Base-by-base conservation (phyloP, 441 rosid species). In the Theobroma grandiflorum region DNA sequence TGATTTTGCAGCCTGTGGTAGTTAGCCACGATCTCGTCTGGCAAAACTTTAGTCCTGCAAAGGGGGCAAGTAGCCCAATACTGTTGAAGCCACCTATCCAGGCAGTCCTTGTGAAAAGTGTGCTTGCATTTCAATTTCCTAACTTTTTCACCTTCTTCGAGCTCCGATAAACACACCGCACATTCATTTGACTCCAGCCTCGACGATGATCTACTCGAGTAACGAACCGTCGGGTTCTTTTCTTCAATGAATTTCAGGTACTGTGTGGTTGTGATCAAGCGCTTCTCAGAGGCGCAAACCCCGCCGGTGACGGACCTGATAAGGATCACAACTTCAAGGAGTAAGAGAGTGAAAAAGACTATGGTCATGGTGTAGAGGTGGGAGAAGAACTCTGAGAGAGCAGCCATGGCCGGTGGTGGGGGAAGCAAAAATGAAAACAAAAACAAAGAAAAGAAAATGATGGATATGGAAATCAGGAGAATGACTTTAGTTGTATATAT, bases 21-120 rank as follows among this genome's bases (percentile, higher is more conserved):
- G 33, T 65, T 79, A 4, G 87, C 86, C 12, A 78, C 87, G 7
- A 85, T 70, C 76, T 84, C 84, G n/a, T 90, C 93, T 2, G 90
- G 86, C 84, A 89, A 75, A 12, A 89, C 89, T 79, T 82, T 85
- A 9, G 81, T 83, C 81, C 92, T 61, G 82, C 94, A 91, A 55
- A 91, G 90, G 6, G 91, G 94, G 61, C 92, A 91, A 0, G 91
- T 87, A 2, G 89, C 87, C 74, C 77, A 70, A 45, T 63, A 74
- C 31, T 82, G 84, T 18, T 82, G 82, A 26, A 91, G 72, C 91
- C 94, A 91, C 61, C 16, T 62, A 82, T 91, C 92, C 3, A 91
- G 72, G 80, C 94, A 91, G 43, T 84, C 91, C 81, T 49, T 86
- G 78, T 91, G 94, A 80, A 87, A 91, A 2, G 79, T 74, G 45